These are phyloP conservation scores for Silene noctiflora DNA, from an alignment of 179 eudicot genomes.

Conservation along the genomic window DNA sequence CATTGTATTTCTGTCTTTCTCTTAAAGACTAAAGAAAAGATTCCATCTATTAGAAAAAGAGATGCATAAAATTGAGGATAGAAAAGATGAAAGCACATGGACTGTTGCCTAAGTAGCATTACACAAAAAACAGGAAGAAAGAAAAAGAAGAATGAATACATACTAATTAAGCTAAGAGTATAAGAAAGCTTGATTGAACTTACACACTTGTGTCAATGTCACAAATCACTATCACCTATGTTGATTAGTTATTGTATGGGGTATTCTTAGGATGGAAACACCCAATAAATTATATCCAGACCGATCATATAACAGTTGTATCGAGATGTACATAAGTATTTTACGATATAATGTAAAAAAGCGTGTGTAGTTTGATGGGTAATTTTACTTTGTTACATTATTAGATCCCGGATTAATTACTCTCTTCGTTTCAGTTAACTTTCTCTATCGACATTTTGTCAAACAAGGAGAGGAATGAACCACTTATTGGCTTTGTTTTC, in stretches of 20 bases:
- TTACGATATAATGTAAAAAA: too few species aligned
- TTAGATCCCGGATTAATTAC: too few species aligned
- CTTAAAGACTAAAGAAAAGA: conserved; percentile 25
- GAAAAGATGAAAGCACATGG: conserved; percentile 36
- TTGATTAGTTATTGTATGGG: not conserved
- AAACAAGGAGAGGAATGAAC: too few species aligned
- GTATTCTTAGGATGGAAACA: not conserved
- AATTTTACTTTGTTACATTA: too few species aligned
- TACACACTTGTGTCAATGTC: not conserved
- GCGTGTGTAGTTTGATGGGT: too few species aligned
- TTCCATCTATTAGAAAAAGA: conserved; percentile 29
- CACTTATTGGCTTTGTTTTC: too few species aligned
- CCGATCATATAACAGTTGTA: too few species aligned
- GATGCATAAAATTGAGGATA: conserved; percentile 35
- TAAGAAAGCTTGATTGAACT: conserved; percentile 16
- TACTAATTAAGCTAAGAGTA: conserved; percentile 10
- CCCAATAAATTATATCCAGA: too few species aligned
- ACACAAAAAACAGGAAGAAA: conserved; percentile 13
- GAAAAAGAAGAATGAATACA: conserved; percentile 21
- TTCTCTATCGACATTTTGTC: too few species aligned
- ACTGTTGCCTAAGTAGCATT: conserved; percentile 30
- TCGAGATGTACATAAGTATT: too few species aligned
- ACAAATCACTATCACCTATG: not conserved
- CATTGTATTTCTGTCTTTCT: conserved; percentile 22
- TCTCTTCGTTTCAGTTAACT: too few species aligned